Evolutionary conservation across 179 eudicot genomes (phyloP).

Genomic region (Corrigiola litoralis): DNA sequence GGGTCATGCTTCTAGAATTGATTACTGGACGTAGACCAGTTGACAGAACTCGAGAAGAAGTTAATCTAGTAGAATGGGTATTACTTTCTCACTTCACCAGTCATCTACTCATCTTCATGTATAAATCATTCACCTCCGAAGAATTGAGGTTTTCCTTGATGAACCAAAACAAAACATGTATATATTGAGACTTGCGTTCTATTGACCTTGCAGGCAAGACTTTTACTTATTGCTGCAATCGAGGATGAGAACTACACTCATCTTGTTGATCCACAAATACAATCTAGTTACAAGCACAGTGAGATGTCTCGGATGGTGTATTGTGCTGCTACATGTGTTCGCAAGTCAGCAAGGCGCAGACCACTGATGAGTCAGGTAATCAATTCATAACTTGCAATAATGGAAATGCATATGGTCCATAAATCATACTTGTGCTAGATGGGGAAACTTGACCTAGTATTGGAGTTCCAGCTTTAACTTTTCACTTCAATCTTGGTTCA

Average conservation of each 20-base stretch:
- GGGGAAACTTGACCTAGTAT: too few relatives aligned
- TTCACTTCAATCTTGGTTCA: too few relatives aligned
- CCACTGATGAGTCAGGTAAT: constrained; percentile 43
- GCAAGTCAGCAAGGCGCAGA: constrained; percentile 27
- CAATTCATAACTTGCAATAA: too few relatives aligned
- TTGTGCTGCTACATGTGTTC: constrained; percentile 39
- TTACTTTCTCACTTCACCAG: constrained; percentile 9
- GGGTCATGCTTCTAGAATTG: constrained; percentile 83
- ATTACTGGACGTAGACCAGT: constrained; percentile 78
- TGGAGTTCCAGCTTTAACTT: too few relatives aligned
- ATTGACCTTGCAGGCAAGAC: constrained; percentile 28
- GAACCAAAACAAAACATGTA: not conserved
- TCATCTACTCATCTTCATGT: not conserved
- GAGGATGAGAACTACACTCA: constrained; percentile 27
- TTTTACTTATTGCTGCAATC: constrained; percentile 30
- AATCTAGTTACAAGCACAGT: constrained; percentile 22
- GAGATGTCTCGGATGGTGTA: constrained; percentile 39
- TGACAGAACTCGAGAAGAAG: constrained; percentile 48
- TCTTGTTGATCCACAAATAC: constrained; percentile 32
- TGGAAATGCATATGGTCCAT: not conserved
- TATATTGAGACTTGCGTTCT: not conserved
- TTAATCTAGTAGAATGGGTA: constrained; percentile 79
- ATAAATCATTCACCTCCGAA: not conserved
- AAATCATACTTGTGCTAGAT: not conserved
- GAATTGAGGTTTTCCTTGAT: not conserved